Conservation (phyloP, 257 asterid species). For the Lycium ferocissimum region DNA sequence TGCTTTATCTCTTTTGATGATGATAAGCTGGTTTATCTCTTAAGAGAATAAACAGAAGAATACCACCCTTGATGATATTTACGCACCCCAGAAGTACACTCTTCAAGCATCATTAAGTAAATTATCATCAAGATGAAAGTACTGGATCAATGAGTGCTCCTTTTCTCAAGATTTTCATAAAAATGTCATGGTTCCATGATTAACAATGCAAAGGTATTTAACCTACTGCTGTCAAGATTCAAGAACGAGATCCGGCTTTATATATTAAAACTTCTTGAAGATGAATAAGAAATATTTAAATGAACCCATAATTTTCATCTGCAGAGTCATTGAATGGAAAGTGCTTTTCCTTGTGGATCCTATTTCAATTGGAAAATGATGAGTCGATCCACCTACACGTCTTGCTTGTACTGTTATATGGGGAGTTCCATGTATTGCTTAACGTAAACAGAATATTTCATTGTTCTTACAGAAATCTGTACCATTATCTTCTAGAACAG, state of each 20-base stretch:
- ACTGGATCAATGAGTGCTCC: background rate
- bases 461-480: background rate
- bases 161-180: background rate
- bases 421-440: too few relatives aligned
- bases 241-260: background rate
- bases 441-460: background rate
- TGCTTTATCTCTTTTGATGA: background rate
- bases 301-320: slow-evolving; percentile 13
- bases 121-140: background rate
- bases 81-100: background rate
- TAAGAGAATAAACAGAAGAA: background rate
- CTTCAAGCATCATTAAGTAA: background rate
- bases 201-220: background rate
- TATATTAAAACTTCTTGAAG: slow-evolving; percentile 9
- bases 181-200: background rate
- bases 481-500: slow-evolving; percentile 5
- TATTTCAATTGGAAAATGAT: too few relatives aligned
- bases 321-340: background rate
- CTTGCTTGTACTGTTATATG: too few relatives aligned
- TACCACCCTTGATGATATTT: background rate
- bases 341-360: too few relatives aligned
- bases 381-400: too few relatives aligned
- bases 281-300: background rate
- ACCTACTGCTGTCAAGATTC: background rate
- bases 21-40: background rate